A percentile compares a stretch with the other conserved stretches of the same genome.
Conservation (phyloP, 345 rosid species). For the Rhodamnia rubescens region DNA sequence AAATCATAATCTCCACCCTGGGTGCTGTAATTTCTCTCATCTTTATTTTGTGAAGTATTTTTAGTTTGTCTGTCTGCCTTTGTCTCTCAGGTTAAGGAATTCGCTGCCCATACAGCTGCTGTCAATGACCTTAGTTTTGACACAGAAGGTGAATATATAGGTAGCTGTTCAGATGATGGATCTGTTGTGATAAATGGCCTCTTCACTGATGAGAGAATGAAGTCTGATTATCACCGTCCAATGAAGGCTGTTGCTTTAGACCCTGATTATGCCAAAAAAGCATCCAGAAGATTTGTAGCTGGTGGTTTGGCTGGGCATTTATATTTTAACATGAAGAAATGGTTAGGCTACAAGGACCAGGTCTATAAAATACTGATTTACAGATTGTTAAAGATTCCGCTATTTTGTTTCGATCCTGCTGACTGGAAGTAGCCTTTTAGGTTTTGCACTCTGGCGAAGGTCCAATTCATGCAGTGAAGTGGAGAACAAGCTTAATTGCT, state of each 20-base stretch:
- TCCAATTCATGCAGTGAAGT: conserved; percentile 85
- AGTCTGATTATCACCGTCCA: conserved; percentile 91
- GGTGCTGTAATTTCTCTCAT: background rate
- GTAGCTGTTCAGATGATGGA: conserved; percentile 98
- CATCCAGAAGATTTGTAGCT: conserved; percentile 74
- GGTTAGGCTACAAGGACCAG: conserved; percentile 91
- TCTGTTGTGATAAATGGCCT: conserved; percentile 85
- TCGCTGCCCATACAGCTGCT: conserved; percentile 61
- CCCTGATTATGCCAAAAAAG: conserved; percentile 70
- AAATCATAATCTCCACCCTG: background rate
- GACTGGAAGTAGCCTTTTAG: conserved; percentile 20
- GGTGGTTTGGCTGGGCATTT: conserved; percentile 98
- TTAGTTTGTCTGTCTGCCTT: background rate
- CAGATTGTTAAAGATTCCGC: background rate
- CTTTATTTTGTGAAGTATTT: background rate
- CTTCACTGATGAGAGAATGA: conserved; percentile 90
- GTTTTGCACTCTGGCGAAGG: conserved; percentile 99
- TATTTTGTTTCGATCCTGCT: background rate
- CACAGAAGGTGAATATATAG: conserved; percentile 81
- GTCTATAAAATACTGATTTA: conserved; percentile 21
- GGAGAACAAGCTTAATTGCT: conserved; percentile 91
- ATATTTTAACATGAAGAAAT: conserved; percentile 73
- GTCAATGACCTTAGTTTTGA: conserved; percentile 97
- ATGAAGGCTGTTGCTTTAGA: conserved; percentile 93
- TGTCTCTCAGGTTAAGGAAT: conserved; percentile 61